Conservation (phyloP, 1,284 basidiomycete species). For the Lentinula novae-zelandiae region DNA sequence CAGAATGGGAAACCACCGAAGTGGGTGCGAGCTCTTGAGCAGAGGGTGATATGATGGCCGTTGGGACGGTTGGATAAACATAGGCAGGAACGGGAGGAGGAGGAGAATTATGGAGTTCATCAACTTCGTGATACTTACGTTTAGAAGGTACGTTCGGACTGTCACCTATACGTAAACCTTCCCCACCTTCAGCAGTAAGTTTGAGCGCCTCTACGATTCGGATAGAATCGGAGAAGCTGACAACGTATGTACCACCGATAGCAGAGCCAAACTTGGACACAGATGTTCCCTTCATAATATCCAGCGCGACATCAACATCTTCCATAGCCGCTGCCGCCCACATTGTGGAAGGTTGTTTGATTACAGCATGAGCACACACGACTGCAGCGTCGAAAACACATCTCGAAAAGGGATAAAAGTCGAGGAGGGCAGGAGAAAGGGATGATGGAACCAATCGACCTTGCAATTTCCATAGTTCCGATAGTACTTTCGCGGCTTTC, state of each 20-base stretch:
- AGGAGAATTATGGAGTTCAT: constrained; percentile 17
- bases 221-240: constrained; percentile 32
- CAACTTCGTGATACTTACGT: constrained; percentile 49
- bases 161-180: constrained; percentile 17
- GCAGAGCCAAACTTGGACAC: constrained; percentile 8
- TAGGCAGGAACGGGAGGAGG: constrained; percentile 7
- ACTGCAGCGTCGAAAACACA: constrained; percentile 61
- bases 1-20: not conserved
- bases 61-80: constrained; percentile 11
- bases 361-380: constrained; percentile 54
- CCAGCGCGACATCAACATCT: constrained; percentile 46
- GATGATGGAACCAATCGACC: constrained; percentile 12
- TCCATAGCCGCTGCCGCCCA: constrained; percentile 45
- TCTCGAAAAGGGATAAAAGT: constrained; percentile 58
- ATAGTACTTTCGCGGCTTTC: constrained; percentile 41
- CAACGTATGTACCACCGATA: constrained; percentile 16
- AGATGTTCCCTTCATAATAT: constrained; percentile 35
- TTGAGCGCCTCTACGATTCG: constrained; percentile 47
- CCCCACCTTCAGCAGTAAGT: constrained; percentile 39
- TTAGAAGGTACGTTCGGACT: constrained; percentile 35
- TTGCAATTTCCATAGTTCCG: constrained; percentile 32
- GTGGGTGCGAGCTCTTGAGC: not conserved
- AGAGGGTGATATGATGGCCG: not conserved
- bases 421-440: constrained; percentile 40
- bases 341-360: constrained; percentile 46